phyloP scores from a whole-genome alignment of 495 filamentous ascomycete species.

The Chaetomium fimeti region DNA sequence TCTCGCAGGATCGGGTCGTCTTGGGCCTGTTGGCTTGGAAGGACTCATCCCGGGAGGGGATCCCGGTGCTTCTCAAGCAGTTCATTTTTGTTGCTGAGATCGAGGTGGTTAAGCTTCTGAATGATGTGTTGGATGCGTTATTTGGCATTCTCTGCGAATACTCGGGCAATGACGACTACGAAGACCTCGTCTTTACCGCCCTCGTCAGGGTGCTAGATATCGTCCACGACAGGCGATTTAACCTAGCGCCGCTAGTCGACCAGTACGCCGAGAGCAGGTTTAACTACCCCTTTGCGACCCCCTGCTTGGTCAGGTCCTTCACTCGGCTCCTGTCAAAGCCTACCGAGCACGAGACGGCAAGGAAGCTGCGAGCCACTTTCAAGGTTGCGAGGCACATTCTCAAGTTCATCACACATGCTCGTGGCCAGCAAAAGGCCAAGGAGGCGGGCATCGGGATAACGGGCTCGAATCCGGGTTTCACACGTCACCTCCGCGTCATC shows the following conservation, averaged over 20 bases:
- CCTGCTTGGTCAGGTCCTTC: constrained; percentile 88
- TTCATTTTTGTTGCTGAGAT: constrained; percentile 94
- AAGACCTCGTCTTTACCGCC: constrained; percentile 88
- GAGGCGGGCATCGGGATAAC: constrained; percentile 89
- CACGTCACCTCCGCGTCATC: constrained; percentile 76
- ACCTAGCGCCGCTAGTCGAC: constrained; percentile 84
- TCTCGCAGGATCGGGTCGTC: constrained; percentile 89
- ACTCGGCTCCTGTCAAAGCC: constrained; percentile 74
- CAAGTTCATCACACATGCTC: constrained; percentile 90
- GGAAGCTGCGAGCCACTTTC: constrained; percentile 84
- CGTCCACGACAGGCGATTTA: constrained; percentile 90
- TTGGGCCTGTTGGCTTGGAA: constrained; percentile 84
- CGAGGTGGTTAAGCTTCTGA: constrained; percentile 90
- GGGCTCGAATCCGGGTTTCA: constrained; percentile 70
- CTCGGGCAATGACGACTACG: constrained; percentile 82
- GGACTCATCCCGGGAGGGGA: constrained; percentile 64
- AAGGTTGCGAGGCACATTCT: constrained; percentile 93
- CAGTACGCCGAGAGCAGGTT: constrained; percentile 86
- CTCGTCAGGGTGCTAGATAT: constrained; percentile 88
- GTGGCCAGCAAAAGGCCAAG: constrained; percentile 82
- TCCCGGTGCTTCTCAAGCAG: constrained; percentile 71
- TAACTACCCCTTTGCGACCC: constrained; percentile 89
- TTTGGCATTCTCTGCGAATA: constrained; percentile 90
- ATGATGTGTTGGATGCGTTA: constrained; percentile 85
- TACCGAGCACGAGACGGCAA: constrained; percentile 73